Percentiles rank a stretch among this genome's conserved stretches.
These are phyloP conservation scores for Glonium stellatum DNA, from an alignment of 495 filamentous ascomycete species.

Conservation along the genomic window DNA sequence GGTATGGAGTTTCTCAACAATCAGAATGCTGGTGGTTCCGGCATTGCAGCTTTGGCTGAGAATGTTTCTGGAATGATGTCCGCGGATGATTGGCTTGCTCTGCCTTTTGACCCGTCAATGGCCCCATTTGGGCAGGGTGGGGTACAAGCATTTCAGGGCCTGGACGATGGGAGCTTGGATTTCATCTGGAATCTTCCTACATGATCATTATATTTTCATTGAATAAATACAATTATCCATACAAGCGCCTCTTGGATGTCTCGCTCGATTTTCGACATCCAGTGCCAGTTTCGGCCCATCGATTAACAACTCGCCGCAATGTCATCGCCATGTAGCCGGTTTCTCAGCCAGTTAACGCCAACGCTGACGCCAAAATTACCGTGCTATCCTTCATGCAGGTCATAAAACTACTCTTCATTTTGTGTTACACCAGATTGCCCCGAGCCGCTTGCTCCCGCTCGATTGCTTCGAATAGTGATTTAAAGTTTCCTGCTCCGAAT, in stretches of 20 bases:
- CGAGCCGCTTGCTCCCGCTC: conserved; percentile 79
- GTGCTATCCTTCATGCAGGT: no score
- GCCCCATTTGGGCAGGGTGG: conserved; percentile 45
- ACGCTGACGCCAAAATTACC: no score
- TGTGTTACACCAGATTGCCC: conserved; percentile 55
- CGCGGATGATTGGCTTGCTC: conserved; percentile 46
- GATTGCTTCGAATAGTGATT: conserved; percentile 85
- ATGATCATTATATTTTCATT: neutral
- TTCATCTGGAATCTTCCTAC: conserved; percentile 44
- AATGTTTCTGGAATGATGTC: conserved; percentile 30
- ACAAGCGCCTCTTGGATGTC: neutral
- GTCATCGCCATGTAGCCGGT: no score
- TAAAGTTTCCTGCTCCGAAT: conserved; percentile 93
- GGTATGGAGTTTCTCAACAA: conserved; percentile 27
- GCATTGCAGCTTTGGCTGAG: conserved; percentile 22
- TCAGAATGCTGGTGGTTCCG: conserved; percentile 25
- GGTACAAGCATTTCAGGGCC: conserved; percentile 43
- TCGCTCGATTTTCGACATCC: neutral
- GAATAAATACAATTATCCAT: no score
- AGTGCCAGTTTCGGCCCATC: neutral
- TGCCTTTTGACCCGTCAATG: conserved; percentile 50
- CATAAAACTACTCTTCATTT: neutral
- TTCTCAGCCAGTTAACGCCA: no score
- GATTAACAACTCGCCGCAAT: no score
- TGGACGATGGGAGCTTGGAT: conserved; percentile 43